Base-by-base conservation (phyloP, 2,329 filamentous ascomycete species). In the Fusarium drepaniforme region DNA sequence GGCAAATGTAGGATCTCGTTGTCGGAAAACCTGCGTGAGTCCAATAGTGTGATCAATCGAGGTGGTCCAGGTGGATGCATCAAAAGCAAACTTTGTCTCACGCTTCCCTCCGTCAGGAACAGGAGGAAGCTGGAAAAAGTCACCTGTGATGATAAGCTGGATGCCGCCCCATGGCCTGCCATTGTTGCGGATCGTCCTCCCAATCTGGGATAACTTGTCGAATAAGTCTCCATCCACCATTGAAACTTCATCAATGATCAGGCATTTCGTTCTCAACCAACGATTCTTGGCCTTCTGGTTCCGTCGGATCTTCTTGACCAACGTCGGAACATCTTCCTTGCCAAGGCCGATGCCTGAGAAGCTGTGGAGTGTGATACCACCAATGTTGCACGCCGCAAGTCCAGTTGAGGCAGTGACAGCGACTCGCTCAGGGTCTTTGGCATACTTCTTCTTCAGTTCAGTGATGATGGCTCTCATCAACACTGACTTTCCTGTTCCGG, bases 191-290 rank as follows among this genome's bases (percentile, higher is more conserved):
- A 99, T 91, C 5, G 88, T 91, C 66, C 96, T 90, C 16, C 96
- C 96, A 75, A 99, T 93, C 71, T 93, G 90, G 72, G 97, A 95
- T 21, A 99, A 89, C 83, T 99, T 99, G 85, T 99, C 97, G 76
- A 98, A 99, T 0, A 99, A 88, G 38, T 98, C 96, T 1, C 95
- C 97, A 78, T 99, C 97, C 6, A 99, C 96, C 97, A 99, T 99
- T 15, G 97, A 98, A 5, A 99, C 92, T 82, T 99, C 97, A 83
- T 99, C 97, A 78, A 99, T 90, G 76, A 99, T 89, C 28, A 99
- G 89, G 15, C 95, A 91, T 80, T 96, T 97, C 1, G 95, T 97
- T 67, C 92, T 91, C 75, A 97, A 85, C 97, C 97, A 99, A 46
- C 96, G 90, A 74, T 91, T 93, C 81, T 94, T 96, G 25, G 95